Conservation (phyloP, 2,329 filamentous ascomycete species). For the Zymoseptoria tritici region DNA sequence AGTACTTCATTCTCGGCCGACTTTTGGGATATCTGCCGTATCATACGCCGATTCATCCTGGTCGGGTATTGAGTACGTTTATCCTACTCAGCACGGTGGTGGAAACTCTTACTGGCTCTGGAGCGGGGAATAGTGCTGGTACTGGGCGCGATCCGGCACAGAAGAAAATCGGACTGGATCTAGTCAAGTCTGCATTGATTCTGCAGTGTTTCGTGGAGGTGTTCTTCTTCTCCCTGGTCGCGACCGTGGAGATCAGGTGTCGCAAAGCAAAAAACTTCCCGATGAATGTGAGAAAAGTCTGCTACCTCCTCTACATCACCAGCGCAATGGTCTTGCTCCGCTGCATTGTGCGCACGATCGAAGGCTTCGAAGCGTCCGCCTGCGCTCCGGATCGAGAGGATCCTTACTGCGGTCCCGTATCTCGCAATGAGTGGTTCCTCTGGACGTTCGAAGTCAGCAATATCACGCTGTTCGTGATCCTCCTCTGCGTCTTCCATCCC, state of each 20-base stretch:
- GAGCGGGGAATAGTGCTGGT: slow-evolving; percentile 42
- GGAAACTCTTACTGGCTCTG: slow-evolving; percentile 46
- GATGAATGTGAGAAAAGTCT: slow-evolving; percentile 36
- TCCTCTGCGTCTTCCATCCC: slow-evolving; percentile 48
- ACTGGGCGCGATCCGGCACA: slow-evolving; percentile 30
- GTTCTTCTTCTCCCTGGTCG: slow-evolving; percentile 42
- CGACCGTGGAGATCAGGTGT: slow-evolving; percentile 35
- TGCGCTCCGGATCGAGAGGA: slow-evolving; percentile 10
- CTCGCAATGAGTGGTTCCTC: slow-evolving; percentile 45
- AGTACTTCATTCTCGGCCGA: slow-evolving; percentile 55
- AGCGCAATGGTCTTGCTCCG: slow-evolving; percentile 42
- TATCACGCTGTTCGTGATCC: slow-evolving; percentile 45
- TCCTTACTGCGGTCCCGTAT: slow-evolving; percentile 29
- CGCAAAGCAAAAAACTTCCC: slow-evolving; percentile 37
- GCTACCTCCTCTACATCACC: slow-evolving; percentile 43
- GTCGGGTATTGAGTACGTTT: slow-evolving; percentile 53
- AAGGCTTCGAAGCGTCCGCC: slow-evolving; percentile 34
- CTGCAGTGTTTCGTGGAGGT: slow-evolving; percentile 45
- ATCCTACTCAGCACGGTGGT: slow-evolving; percentile 46
- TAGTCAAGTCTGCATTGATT: slow-evolving; percentile 45
- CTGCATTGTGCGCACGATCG: slow-evolving; percentile 47
- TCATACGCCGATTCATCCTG: slow-evolving; percentile 50
- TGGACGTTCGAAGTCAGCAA: slow-evolving; percentile 48
- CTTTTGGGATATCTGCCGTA: slow-evolving; percentile 56
- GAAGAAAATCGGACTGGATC: slow-evolving; percentile 36